Conservation (phyloP, 805 yeast species). For the Ogataea trehaloabstinens region DNA sequence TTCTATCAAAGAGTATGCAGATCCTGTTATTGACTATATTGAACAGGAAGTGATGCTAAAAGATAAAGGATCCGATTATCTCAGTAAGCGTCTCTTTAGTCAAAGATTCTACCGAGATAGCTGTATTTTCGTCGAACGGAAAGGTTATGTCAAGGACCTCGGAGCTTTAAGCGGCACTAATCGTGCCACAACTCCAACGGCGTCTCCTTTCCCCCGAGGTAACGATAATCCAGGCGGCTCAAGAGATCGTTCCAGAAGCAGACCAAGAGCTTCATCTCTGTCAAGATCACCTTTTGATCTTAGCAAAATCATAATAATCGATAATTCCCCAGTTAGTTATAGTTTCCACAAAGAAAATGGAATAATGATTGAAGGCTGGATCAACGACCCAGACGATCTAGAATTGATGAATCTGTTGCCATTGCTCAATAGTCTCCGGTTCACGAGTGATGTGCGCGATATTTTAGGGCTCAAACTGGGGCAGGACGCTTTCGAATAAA, state of each 20-base stretch:
- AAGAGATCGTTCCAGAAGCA: conserved; percentile 31
- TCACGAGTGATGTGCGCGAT: conserved; percentile 80
- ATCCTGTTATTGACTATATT: conserved; percentile 91
- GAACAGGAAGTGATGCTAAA: conserved; percentile 54
- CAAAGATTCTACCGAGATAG: conserved; percentile 74
- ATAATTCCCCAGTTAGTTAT: conserved; percentile 91
- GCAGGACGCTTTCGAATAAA: conserved; percentile 53
- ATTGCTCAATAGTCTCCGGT: conserved; percentile 68
- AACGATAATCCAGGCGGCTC: conserved; percentile 13
- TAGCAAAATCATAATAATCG: conserved; percentile 72
- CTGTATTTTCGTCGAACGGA: conserved; percentile 74
- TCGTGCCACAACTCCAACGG: conserved; percentile 10
- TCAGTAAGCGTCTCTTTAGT: conserved; percentile 40
- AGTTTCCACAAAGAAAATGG: conserved; percentile 84
- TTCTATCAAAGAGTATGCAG: conserved; percentile 91
- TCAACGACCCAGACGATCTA: conserved; percentile 88
- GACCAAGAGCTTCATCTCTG: conserved; percentile 14
- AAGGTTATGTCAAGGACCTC: conserved; percentile 83
- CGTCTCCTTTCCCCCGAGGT: conserved; percentile 16
- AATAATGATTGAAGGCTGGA: conserved; percentile 95
- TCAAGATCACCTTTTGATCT: conserved; percentile 44
- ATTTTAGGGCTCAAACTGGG: conserved; percentile 75
- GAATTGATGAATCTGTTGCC: conserved; percentile 83
- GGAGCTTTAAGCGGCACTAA: conserved; percentile 27
- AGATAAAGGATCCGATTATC: conserved; percentile 21